Evolutionary conservation across 257 asterid species (phyloP), one percentile per base, ranked within the genome.

Genomic region (Solanum medicagineum): DNA sequence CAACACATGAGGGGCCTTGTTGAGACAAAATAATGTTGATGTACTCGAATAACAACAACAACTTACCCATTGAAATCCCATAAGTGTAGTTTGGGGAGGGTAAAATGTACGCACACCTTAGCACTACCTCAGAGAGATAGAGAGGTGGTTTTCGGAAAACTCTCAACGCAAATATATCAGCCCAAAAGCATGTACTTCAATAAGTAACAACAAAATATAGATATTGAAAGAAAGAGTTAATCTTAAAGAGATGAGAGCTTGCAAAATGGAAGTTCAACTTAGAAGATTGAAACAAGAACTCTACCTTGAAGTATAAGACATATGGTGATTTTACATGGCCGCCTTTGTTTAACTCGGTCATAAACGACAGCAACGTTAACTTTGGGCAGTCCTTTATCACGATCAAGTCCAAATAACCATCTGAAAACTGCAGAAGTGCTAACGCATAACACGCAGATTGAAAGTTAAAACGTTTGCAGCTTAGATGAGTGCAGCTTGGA

Each of bases 391-490:
- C 96, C 91, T 89, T 93, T 62, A 94, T 92, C 97, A 97, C 83
- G 81, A 97, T 90, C 90, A 97, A 90, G 92, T 95, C 99, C 91
- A 94, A 86, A 89, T 91, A 94, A 80, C 99, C 99, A 90, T 97
- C 99, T 12, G 99, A 95, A 91, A 97, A 95, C 99, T 97, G 94
- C 86, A 89, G 51, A 84, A 44, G 85, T 42, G 84, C 83, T 47
- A 44, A 73, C 12, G 10, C 19, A 44, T 42, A 71, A 71, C 6
- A 32, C 71, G 6, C 44, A 26, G 6, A 65, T 65, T 26, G 71
- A 0, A 10, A 22, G 69, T 22, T 22, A 4, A 62, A 9, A 22
- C 10, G 12, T 22, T 60, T 62, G 29, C 69, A 62, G 69, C 69
- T 20, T 22, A n/a, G 42, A 36, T 36, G 42, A 36, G 42, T 36